Evolutionary conservation across 768 basidiomycete genomes (phyloP), one percentile per base, ranked within the genome.

Genomic region (Leccinum uliginosum): DNA sequence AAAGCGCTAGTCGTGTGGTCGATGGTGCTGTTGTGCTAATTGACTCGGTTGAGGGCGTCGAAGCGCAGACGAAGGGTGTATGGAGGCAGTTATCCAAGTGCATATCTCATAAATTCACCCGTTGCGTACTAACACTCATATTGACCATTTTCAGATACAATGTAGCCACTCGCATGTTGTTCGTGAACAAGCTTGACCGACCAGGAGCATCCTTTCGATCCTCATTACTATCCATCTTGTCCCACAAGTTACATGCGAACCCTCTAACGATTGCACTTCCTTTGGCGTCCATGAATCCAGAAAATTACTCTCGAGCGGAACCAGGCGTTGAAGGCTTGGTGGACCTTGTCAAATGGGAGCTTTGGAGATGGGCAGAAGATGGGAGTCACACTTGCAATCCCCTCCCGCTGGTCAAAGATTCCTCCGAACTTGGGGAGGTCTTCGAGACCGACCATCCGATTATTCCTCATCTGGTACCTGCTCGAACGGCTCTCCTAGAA

Each of bases 21-120:
- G 92, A 95, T 60, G 93, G 92, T 55, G 92, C 91, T 15, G 85
- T 95, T 27, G 89, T 95, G 29, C 72, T 95, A 30, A 83, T 95
- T 45, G 92, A 95, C 72, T 89, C 91, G 0, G 92, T 95, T 0
- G 92, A 94, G 72, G 92, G 92, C 7, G 92, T 94, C 6, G 92
- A 94, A 70, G 84, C 90, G 11, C 92, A 95, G 67, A 95, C 93
- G 0, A 87, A 84, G 69, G 90, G 89, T 43, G 93, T 95, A 46
- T 94, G 93, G 93, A 76, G 74, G 53, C 92, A 95, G 69, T 71
- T 94, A 62, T 86, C 93, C 71, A 83, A 89, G 93, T 93, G 67
- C 73, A 76, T 67, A 64, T 65, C 72, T 72, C 30, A 50, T 35
- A 11, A 51, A 34, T 59, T 45, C 44, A 17, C 45, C 43, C 46